These are phyloP conservation scores for Kuraishia cidri DNA, from an alignment of 805 yeast species.

Conservation along the genomic window DNA sequence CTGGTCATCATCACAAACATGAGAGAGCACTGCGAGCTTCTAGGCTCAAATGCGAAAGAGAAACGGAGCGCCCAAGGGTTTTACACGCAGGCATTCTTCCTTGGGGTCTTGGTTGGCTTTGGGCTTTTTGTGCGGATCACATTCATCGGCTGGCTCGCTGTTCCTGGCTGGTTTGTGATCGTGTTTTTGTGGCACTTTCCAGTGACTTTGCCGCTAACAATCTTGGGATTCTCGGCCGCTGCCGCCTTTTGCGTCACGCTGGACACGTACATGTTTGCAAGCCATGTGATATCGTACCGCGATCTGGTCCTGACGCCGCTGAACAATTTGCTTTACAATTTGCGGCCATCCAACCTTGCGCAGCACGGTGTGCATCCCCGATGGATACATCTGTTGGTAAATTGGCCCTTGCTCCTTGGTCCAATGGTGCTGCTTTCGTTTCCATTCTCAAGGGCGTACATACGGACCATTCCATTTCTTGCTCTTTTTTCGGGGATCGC, in stretches of 20 bases:
- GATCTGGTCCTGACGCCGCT: slow-evolving; percentile 51
- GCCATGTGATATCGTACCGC: too few species aligned
- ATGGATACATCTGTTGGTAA: slow-evolving; percentile 65
- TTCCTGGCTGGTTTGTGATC: slow-evolving; percentile 53
- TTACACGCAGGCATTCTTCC: slow-evolving; percentile 4
- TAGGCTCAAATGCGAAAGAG: not conserved
- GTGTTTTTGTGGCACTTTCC: too few species aligned
- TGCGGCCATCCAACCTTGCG: slow-evolving; percentile 46
- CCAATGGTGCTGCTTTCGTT: slow-evolving; percentile 50
- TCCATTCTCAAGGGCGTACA: slow-evolving; percentile 27
- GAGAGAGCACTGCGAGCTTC: slow-evolving; percentile 10
- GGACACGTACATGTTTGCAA: too few species aligned
- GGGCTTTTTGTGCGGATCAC: slow-evolving; percentile 86
- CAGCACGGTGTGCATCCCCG: slow-evolving; percentile 79
- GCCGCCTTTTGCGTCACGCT: too few species aligned
- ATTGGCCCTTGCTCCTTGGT: slow-evolving; percentile 76
- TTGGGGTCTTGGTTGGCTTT: slow-evolving; percentile 45
- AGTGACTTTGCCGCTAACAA: too few species aligned
- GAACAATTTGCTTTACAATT: slow-evolving; percentile 71
- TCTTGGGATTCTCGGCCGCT: too few species aligned
- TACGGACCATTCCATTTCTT: slow-evolving; percentile 46
- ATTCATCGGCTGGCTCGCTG: slow-evolving; percentile 61
- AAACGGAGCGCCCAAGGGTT: not conserved
- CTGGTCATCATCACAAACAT: slow-evolving; percentile 36
- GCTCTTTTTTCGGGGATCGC: slow-evolving; percentile 54